A percentile compares a stretch with the other conserved stretches of the same genome.
phyloP scores from a whole-genome alignment of 2,329 filamentous ascomycete genomes.

The Penicillium hordei region DNA sequence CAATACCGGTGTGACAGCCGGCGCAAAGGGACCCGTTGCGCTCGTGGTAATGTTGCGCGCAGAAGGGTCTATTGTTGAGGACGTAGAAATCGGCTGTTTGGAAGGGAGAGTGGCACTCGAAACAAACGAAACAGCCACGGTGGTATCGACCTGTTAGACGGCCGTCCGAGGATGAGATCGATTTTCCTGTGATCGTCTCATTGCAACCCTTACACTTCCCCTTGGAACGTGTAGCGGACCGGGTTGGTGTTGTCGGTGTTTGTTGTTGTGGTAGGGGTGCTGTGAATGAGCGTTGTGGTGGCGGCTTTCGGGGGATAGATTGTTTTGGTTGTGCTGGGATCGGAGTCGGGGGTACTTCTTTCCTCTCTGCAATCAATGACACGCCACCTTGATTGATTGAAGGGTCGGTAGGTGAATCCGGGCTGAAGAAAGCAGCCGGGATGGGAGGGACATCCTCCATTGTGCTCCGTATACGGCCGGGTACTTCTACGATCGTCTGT shows the following conservation, averaged over 20 bases:
- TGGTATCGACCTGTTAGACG: slow-evolving; percentile 91
- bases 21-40: slow-evolving; percentile 84
- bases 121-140: slow-evolving; percentile 91
- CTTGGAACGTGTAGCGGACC: slow-evolving; percentile 53
- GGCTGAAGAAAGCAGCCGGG: slow-evolving; percentile 34
- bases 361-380: slow-evolving; percentile 34
- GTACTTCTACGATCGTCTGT: slow-evolving; percentile 27
- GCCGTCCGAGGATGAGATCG: slow-evolving; percentile 88
- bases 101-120: slow-evolving; percentile 77
- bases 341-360: background rate
- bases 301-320: slow-evolving; percentile 27
- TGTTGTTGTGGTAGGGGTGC: slow-evolving; percentile 43
- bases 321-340: slow-evolving; percentile 14
- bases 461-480: slow-evolving; percentile 37
- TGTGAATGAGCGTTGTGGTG: slow-evolving; percentile 29
- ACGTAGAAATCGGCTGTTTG: slow-evolving; percentile 91
- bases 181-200: slow-evolving; percentile 79
- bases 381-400: slow-evolving; percentile 44
- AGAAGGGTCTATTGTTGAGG: slow-evolving; percentile 81
- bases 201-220: slow-evolving; percentile 82
- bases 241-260: slow-evolving; percentile 41
- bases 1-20: slow-evolving; percentile 79
- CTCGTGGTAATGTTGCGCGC: slow-evolving; percentile 87
- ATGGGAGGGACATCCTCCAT: slow-evolving; percentile 33
- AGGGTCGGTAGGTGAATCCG: slow-evolving; percentile 52